These are phyloP conservation scores for Trichosporon sp. DNA, from an alignment of 1,284 basidiomycete genomes.

Conservation along the genomic window DNA sequence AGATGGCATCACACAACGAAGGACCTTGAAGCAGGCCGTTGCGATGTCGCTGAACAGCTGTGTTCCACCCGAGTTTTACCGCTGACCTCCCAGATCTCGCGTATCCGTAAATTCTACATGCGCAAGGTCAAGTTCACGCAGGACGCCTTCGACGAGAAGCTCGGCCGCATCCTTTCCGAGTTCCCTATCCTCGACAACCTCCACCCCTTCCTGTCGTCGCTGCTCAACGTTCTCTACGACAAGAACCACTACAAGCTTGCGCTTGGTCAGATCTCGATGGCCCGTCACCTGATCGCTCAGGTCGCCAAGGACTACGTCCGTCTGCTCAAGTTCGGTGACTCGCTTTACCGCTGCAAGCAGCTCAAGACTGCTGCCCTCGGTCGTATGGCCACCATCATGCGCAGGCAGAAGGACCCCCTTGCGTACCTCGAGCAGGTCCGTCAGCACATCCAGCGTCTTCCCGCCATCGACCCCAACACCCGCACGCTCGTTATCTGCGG, in stretches of 20 bases:
- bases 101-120: slow-evolving; percentile 77
- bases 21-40: too few species aligned
- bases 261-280: slow-evolving; percentile 89
- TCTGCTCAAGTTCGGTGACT: slow-evolving; percentile 93
- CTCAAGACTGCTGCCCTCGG: slow-evolving; percentile 91
- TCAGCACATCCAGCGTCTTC: slow-evolving; percentile 94
- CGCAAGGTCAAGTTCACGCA: slow-evolving; percentile 99
- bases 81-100: slow-evolving; percentile 82
- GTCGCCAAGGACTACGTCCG: slow-evolving; percentile 95
- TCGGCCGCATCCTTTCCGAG: slow-evolving; percentile 88
- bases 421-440: slow-evolving; percentile 96
- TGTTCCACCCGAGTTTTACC: too few species aligned
- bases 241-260: slow-evolving; percentile 99
- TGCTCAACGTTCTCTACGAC: slow-evolving; percentile 96
- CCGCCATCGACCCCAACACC: slow-evolving; percentile 91
- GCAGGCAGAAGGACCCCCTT: slow-evolving; percentile 91
- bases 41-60: background rate
- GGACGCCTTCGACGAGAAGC: slow-evolving; percentile 95
- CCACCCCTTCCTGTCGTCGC: slow-evolving; percentile 88
- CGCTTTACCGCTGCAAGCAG: slow-evolving; percentile 93
- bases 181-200: slow-evolving; percentile 97
- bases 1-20: background rate
- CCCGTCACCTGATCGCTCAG: slow-evolving; percentile 89
- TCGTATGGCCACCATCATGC: slow-evolving; percentile 97
- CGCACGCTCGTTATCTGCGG: slow-evolving; percentile 93